Evolutionary conservation across 108 stramenopile genomes (phyloP).

Genomic region (Discostella stelligeroides): DNA sequence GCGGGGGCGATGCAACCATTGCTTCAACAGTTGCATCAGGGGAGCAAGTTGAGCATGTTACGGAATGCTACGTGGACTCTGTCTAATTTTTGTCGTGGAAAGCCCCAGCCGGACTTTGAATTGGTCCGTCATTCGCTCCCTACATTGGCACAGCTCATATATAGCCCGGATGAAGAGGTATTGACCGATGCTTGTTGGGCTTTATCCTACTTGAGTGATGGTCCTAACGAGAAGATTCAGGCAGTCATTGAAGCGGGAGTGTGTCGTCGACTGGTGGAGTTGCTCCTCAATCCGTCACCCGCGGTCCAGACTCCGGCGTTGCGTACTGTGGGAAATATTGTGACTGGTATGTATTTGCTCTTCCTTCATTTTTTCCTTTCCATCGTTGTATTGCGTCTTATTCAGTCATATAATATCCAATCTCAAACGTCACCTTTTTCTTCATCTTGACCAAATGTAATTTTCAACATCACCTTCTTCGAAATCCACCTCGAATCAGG

Average conservation of each 20-base stretch:
- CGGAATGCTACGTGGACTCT: constrained; percentile 99
- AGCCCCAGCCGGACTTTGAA: constrained; percentile 97
- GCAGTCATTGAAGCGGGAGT: constrained; percentile 99
- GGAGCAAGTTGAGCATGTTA: constrained; percentile 94
- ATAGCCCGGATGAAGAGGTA: constrained; percentile 95
- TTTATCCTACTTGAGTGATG: constrained; percentile 93
- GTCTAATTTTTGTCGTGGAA: constrained; percentile 98
- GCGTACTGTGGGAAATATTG: constrained; percentile 98
- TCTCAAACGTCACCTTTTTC: constrained; percentile 88
- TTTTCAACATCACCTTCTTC: constrained; percentile 88
- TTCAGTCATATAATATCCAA: constrained; percentile 94
- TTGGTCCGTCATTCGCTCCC: constrained; percentile 90
- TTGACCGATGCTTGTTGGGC: constrained; percentile 99
- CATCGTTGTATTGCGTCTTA: constrained; percentile 64
- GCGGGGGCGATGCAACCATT: constrained; percentile 93
- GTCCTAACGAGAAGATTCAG: constrained; percentile 98
- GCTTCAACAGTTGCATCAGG: constrained; percentile 90
- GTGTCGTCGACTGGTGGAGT: constrained; percentile 92
- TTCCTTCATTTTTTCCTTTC: constrained; percentile 49
- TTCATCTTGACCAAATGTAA: constrained; percentile 48
- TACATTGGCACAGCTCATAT: constrained; percentile 93
- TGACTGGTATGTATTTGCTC: constrained; percentile 97
- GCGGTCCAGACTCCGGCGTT: constrained; percentile 98
- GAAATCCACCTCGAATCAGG: background rate
- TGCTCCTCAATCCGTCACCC: constrained; percentile 90